A percentile compares a stretch with the other conserved stretches of the same genome.
phyloP scores from a whole-genome alignment of 768 basidiomycete genomes.

The Mycena venus region DNA sequence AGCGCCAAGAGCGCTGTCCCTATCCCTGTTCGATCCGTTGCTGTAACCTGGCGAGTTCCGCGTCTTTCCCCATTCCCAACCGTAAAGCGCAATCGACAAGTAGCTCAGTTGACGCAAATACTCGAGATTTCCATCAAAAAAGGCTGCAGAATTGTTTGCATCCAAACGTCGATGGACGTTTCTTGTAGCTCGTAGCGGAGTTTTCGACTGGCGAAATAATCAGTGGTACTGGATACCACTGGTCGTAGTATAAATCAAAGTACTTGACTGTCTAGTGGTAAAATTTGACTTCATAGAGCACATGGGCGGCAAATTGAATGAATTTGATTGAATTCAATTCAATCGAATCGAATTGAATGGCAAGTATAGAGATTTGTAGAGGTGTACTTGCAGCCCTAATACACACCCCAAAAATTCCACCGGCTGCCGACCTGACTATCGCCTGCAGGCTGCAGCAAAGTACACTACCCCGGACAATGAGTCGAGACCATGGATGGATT shows the following conservation, averaged over 20 bases:
- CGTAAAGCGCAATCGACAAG: neutral
- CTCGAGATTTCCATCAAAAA: neutral
- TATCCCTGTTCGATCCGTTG: neutral
- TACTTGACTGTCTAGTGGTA: neutral
- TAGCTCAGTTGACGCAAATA: neutral
- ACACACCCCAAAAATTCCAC: neutral
- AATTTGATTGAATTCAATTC: neutral
- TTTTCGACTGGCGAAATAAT: neutral
- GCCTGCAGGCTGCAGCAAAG: neutral
- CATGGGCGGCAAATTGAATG: neutral
- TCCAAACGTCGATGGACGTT: neutral
- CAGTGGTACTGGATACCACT: neutral
- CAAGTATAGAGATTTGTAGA: neutral
- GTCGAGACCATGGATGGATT: too few relatives aligned
- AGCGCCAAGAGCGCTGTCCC: neutral
- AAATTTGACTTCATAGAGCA: neutral
- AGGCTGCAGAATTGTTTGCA: neutral
- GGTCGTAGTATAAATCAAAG: too few relatives aligned
- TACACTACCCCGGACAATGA: too few relatives aligned
- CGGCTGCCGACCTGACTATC: neutral
- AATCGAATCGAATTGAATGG: neutral
- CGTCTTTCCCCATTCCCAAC: neutral
- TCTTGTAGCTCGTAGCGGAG: neutral
- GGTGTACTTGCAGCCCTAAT: neutral
- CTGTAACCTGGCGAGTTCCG: neutral